Base-by-base conservation (phyloP, 192 early-diverging fungal species). In the Coemansia sp. region DNA sequence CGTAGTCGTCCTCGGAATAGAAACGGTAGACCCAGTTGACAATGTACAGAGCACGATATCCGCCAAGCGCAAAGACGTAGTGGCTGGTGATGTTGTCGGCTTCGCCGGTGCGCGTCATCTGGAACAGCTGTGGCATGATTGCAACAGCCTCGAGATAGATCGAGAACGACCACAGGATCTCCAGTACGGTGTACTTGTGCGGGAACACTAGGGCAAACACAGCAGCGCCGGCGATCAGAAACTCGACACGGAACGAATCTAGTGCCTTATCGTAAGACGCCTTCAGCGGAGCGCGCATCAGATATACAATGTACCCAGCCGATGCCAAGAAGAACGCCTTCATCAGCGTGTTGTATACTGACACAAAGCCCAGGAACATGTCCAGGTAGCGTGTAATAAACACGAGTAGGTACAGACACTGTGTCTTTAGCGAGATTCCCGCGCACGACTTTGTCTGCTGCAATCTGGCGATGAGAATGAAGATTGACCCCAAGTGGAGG, bases 61-160 rank as follows among this genome's bases (percentile, higher is more conserved):
- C 92, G 8, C 97, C 97, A 48, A 99, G 71, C 3, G 96, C 94
- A 86, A 99, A 99, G 47, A 99, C 79, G 75, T 99, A 99, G 77
- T 99, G 97, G 10, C 94, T 93, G 7, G 96, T 99, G 75, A 99
- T 98, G n/a, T 94, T 97, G 75, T 99, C 96, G 10, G 95, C 95
- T 76, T 98, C 96, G 25, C 96, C 94, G 2, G 96, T 98, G 56
- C 94, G 88, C n/a, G 90, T 87, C 66, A 99, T 83, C 84, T 96
- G 94, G 84, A 97, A 97, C 12, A 99, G 86, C 67, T 99, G 97
- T 25, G 97, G 97, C 58, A 99, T 77, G 73, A 99, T 99, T 4
- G 97, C 97, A 0, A 96, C 93, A 5, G 95, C 83, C 73, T 99
- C 97, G 61, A 99, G 84, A 63, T 90, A 98, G 62, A 99, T 90